Percentiles rank a stretch among this genome's conserved stretches.
phyloP scores from a whole-genome alignment of 2,329 filamentous ascomycete genomes.

The Apiospora arundinis region DNA sequence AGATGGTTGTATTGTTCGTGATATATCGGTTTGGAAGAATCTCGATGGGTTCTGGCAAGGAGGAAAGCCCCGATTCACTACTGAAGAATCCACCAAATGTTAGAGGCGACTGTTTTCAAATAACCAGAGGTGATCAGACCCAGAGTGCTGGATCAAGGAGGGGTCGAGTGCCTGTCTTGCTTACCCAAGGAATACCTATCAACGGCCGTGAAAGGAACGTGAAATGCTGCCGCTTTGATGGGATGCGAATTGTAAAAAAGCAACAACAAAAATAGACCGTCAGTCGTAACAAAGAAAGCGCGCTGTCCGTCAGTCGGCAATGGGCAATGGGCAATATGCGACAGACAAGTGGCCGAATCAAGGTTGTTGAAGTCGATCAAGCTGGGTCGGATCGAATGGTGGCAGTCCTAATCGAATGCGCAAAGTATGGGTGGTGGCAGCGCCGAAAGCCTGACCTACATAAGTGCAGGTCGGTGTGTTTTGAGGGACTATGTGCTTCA shows the following conservation, averaged over 20 bases:
- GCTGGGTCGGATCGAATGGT: constrained; percentile 2
- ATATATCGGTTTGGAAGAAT: neutral
- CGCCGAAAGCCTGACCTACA: constrained; percentile 15
- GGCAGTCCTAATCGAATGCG: constrained; percentile 7
- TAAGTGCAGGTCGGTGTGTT: constrained; percentile 4
- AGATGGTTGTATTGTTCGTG: neutral
- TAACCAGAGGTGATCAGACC: neutral
- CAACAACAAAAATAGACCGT: neutral
- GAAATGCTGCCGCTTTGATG: constrained; percentile 9
- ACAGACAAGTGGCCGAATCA: neutral
- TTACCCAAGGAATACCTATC: constrained; percentile 10
- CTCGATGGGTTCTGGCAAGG: neutral
- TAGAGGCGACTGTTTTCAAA: constrained; percentile 5
- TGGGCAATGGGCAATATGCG: neutral
- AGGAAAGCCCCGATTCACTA: constrained; percentile 2
- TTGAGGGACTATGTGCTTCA: constrained; percentile 9
- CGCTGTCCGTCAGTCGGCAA: neutral
- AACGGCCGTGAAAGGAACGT: constrained; percentile 11
- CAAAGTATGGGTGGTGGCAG: constrained; percentile 11
- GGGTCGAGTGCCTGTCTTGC: constrained; percentile 3
- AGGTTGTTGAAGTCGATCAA: neutral
- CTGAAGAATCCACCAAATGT: neutral
- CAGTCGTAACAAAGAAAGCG: constrained; percentile 16
- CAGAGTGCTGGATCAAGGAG: neutral
- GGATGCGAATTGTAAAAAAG: constrained; percentile 5